A percentile compares a stretch with the other conserved stretches of the same genome.
phyloP scores from a whole-genome alignment of 208 protist species.

The Wallacemonas sp. region DNA sequence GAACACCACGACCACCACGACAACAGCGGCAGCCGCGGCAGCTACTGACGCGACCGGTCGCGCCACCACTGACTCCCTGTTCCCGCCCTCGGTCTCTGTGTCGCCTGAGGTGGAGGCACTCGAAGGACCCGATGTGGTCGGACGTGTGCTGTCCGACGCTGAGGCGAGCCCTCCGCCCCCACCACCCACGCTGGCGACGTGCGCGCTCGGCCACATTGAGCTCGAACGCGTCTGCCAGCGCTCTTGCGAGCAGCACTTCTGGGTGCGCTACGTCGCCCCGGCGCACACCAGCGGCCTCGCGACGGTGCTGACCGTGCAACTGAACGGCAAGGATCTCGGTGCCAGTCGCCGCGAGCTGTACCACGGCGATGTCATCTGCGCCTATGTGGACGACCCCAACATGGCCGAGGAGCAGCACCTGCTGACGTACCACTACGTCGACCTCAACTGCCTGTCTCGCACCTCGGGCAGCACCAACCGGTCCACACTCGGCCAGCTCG shows the following conservation, averaged over 20 bases:
- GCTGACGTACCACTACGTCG: conserved; percentile 71
- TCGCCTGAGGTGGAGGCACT: conserved; percentile 2
- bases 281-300: conserved; percentile 27
- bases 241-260: conserved; percentile 59
- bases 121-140: not conserved
- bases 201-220: conserved; percentile 43
- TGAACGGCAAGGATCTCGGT: conserved; percentile 61
- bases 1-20: not conserved
- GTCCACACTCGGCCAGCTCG: conserved; percentile 50
- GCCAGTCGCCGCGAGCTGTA: conserved; percentile 42
- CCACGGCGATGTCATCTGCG: conserved; percentile 72
- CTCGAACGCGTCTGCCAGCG: conserved; percentile 61
- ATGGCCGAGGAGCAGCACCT: conserved; percentile 37
- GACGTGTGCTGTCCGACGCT: not conserved
- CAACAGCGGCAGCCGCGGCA: not conserved
- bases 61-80: not conserved
- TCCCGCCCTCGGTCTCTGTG: conserved; percentile 5
- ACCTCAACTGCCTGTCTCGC: conserved; percentile 63
- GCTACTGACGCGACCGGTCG: not conserved
- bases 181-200: not conserved
- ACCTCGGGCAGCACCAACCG: conserved; percentile 15
- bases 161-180: too few relatives aligned
- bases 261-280: conserved; percentile 49
- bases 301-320: conserved; percentile 29
- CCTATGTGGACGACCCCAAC: conserved; percentile 46